phyloP scores from a whole-genome alignment of 306 rosid genomes.

The Dalbergia cultrata region DNA sequence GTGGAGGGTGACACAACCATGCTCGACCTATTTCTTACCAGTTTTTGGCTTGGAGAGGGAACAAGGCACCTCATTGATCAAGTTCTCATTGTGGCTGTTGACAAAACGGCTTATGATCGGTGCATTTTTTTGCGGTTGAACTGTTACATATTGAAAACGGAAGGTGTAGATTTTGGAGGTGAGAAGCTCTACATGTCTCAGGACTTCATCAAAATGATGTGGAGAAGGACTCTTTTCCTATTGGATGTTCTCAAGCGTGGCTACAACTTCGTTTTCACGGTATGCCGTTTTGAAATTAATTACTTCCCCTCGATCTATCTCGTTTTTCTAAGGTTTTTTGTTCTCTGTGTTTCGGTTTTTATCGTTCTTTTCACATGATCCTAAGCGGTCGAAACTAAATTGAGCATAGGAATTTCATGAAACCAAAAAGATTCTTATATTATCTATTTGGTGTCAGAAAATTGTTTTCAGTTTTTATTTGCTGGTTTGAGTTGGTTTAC shows the following conservation, averaged over 20 bases:
- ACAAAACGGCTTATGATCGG: slow-evolving; percentile 71
- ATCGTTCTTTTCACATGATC: too few species aligned
- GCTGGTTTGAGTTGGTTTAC: too few species aligned
- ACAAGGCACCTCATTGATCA: slow-evolving; percentile 59
- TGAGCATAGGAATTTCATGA: too few species aligned
- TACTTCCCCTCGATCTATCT: too few species aligned
- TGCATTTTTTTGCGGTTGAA: slow-evolving; percentile 62
- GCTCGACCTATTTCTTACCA: slow-evolving; percentile 76
- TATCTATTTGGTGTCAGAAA: too few species aligned
- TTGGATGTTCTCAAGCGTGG: slow-evolving; percentile 79
- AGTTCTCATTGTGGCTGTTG: slow-evolving; percentile 71
- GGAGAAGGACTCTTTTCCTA: slow-evolving; percentile 71
- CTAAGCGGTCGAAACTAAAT: too few species aligned
- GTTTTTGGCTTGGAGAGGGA: slow-evolving; percentile 81
- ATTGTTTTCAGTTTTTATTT: too few species aligned
- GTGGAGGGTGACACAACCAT: slow-evolving; percentile 54
- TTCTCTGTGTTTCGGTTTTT: too few species aligned
- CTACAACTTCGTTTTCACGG: slow-evolving; percentile 77
- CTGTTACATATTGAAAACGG: slow-evolving; percentile 65
- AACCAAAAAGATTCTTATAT: too few species aligned
- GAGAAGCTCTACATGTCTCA: slow-evolving; percentile 78
- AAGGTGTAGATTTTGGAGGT: slow-evolving; percentile 64
- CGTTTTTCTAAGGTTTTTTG: too few species aligned
- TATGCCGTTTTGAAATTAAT: neutral
- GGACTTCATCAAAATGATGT: slow-evolving; percentile 85